These are phyloP conservation scores for Bocquillonia castaneifolia DNA, from an alignment of 441 rosid species.

Conservation along the genomic window DNA sequence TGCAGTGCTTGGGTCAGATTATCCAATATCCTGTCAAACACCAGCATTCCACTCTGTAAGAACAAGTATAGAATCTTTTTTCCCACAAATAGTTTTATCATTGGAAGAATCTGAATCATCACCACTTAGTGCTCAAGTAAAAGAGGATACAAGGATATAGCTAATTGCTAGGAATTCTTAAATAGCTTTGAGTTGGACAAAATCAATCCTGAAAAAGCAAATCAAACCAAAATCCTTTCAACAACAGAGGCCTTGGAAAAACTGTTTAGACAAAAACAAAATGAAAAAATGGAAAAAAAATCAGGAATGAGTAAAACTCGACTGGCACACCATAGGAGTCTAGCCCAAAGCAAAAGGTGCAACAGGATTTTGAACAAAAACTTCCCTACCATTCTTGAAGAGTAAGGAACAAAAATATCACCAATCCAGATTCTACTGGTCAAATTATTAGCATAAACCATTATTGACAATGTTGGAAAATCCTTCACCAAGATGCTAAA, in stretches of 20 bases:
- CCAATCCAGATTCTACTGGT: not conserved
- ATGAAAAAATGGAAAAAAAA: not conserved
- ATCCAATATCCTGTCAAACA: conserved; percentile 54
- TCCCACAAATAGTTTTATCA: not conserved
- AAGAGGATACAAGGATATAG: not conserved
- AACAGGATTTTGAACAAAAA: not conserved
- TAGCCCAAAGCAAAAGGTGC: too few species aligned
- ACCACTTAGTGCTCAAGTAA: not conserved
- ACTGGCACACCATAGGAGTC: too few species aligned
- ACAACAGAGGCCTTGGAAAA: not conserved
- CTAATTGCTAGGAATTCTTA: not conserved
- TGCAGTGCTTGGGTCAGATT: conserved; percentile 67
- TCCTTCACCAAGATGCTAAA: not conserved
- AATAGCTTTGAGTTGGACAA: not conserved
- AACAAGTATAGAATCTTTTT: conserved; percentile 9
- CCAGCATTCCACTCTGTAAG: conserved; percentile 9
- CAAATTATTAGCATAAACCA: not conserved
- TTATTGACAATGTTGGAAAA: not conserved
- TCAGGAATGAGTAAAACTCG: not conserved
- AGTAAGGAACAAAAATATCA: not conserved
- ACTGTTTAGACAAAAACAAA: not conserved
- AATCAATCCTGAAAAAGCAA: not conserved
- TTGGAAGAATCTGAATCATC: not conserved
- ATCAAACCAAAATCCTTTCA: not conserved
- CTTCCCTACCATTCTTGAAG: not conserved